phyloP scores from a whole-genome alignment of 768 basidiomycete genomes.

The Plicaturopsis crispa region DNA sequence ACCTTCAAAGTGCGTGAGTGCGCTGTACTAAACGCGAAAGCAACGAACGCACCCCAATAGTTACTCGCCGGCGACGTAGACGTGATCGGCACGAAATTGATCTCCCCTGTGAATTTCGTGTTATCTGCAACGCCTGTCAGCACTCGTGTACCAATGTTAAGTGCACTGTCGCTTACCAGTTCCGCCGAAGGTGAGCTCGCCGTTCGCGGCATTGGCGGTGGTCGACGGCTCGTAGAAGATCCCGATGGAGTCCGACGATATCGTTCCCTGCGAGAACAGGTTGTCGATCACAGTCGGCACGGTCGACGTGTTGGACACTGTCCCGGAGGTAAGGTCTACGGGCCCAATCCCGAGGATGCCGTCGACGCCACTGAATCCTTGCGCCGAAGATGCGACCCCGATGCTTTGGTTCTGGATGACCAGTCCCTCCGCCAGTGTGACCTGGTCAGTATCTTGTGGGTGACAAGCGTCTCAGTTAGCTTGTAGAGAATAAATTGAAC shows the following conservation, averaged over 20 bases:
- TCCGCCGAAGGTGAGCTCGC: constrained; percentile 49
- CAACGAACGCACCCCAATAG: constrained; percentile 42
- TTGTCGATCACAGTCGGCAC: constrained; percentile 56
- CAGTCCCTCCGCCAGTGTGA: constrained; percentile 32
- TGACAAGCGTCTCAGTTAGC: background rate
- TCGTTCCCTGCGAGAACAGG: constrained; percentile 38
- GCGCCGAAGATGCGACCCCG: constrained; percentile 34
- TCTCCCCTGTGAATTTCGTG: constrained; percentile 21
- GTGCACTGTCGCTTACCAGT: constrained; percentile 23
- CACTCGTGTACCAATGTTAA: constrained; percentile 14
- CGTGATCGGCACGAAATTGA: constrained; percentile 34
- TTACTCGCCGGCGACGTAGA: constrained; percentile 35
- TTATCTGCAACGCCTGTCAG: constrained; percentile 4
- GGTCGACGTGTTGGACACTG: constrained; percentile 27
- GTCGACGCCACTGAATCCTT: constrained; percentile 39
- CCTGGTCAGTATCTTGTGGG: constrained; percentile 34
- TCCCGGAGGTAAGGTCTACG: constrained; percentile 37
- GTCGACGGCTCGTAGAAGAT: constrained; percentile 48
- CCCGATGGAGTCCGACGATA: constrained; percentile 36
- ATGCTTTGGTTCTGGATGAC: constrained; percentile 40
- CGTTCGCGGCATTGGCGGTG: constrained; percentile 27
- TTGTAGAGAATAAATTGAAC: constrained; percentile 3
- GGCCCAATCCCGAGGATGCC: constrained; percentile 51
- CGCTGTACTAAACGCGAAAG: background rate
- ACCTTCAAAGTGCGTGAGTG: background rate